Evolutionary conservation across 2,329 filamentous ascomycete genomes (phyloP).

Genomic region (Blastomyces emzantsi): DNA sequence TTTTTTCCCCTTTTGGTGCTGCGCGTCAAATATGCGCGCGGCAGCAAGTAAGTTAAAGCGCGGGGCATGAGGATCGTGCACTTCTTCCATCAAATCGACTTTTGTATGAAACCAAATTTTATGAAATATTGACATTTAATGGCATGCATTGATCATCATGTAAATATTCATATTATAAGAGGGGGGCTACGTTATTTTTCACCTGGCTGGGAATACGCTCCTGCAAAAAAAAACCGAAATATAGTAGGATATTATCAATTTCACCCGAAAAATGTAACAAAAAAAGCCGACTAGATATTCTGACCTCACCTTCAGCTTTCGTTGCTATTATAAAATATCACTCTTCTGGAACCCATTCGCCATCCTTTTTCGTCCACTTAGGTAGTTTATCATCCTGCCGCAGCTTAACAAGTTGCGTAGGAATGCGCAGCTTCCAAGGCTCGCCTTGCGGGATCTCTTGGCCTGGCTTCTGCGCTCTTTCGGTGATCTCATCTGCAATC

Average conservation of each 20-base stretch:
- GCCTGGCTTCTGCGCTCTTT: neutral
- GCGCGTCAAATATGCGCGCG: neutral
- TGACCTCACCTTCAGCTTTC: neutral
- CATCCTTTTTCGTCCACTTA: neutral
- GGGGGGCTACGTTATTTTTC: neutral
- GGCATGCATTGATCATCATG: neutral
- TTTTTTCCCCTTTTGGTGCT: neutral
- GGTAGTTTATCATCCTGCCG: neutral
- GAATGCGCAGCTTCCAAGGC: neutral
- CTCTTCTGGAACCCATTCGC: neutral
- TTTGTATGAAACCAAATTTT: neutral
- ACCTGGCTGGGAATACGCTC: no score
- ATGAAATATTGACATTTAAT: neutral
- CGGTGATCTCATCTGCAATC: neutral
- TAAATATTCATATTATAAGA: no score
- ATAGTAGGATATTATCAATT: neutral
- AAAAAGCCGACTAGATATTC: neutral
- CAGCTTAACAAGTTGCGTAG: neutral
- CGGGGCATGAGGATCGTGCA: no score
- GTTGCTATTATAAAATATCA: neutral
- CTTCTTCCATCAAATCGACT: neutral
- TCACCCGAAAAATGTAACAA: neutral
- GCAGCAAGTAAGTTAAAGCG: neutral
- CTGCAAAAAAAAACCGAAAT: neutral
- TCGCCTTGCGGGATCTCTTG: neutral